These are phyloP conservation scores for Aureobasidium vineae DNA, from an alignment of 2,329 filamentous ascomycete species.

Conservation along the genomic window DNA sequence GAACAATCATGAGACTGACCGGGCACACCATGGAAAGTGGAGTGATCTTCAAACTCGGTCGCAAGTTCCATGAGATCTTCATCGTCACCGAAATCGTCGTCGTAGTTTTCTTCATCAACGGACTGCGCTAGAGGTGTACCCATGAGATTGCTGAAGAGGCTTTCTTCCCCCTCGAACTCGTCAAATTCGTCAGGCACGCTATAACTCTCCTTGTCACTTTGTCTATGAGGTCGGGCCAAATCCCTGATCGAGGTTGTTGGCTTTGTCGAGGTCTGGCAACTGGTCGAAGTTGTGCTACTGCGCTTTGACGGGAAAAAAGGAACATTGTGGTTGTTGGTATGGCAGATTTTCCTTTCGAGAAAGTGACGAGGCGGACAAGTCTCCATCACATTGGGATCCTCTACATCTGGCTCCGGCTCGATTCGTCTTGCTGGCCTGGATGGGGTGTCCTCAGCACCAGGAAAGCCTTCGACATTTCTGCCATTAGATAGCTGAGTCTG, in stretches of 20 bases:
- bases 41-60: slow-evolving; percentile 44
- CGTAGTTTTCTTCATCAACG: slow-evolving; percentile 33
- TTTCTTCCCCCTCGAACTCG: slow-evolving; percentile 34
- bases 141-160: slow-evolving; percentile 41
- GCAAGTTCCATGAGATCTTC: slow-evolving; percentile 46
- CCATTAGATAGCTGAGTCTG: slow-evolving; percentile 35
- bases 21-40: slow-evolving; percentile 21
- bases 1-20: slow-evolving; percentile 20
- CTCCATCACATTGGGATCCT: slow-evolving; percentile 23
- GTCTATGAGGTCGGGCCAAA: background rate
- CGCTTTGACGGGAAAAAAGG: slow-evolving; percentile 1
- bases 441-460: slow-evolving; percentile 30
- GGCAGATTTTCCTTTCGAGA: background rate
- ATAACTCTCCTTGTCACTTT: slow-evolving; percentile 20
- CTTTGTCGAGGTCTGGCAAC: slow-evolving; percentile 1
- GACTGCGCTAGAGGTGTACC: slow-evolving; percentile 37
- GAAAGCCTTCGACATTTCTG: slow-evolving; percentile 23
- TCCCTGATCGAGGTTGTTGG: background rate
- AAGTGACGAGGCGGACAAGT: slow-evolving; percentile 13
- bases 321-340: background rate
- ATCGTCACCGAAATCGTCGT: slow-evolving; percentile 39
- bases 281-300: background rate
- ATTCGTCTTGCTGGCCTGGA: slow-evolving; percentile 7
- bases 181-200: slow-evolving; percentile 27
- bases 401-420: slow-evolving; percentile 6